phyloP scores from a whole-genome alignment of 495 filamentous ascomycete genomes.

The Penicillium soppii region DNA sequence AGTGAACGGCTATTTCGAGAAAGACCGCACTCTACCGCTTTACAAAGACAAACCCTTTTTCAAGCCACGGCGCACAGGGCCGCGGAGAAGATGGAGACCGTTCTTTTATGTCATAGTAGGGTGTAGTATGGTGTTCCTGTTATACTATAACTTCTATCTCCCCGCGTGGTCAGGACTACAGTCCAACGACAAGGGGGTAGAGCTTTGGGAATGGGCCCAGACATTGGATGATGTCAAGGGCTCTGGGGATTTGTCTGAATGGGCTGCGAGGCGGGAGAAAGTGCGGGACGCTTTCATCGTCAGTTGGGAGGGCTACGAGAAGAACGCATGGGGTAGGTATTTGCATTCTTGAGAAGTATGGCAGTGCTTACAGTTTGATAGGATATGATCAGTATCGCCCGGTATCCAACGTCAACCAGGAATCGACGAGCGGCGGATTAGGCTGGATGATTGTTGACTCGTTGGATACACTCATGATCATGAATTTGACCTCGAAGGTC shows the following conservation, averaged over 20 bases:
- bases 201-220: conserved; percentile 45
- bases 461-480: conserved; percentile 94
- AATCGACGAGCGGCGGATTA: conserved; percentile 74
- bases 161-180: conserved; percentile 9
- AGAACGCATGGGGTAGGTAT: conserved; percentile 87
- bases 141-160: conserved; percentile 38
- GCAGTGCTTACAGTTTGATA: conserved; percentile 32
- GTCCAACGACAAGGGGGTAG: conserved; percentile 28
- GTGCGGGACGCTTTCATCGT: conserved; percentile 88
- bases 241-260: conserved; percentile 45
- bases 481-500: conserved; percentile 91
- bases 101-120: conserved; percentile 22
- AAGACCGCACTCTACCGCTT: conserved; percentile 72
- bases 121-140: conserved; percentile 46
- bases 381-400: conserved; percentile 86
- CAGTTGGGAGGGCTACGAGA: conserved; percentile 91
- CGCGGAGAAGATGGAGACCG: conserved; percentile 29
- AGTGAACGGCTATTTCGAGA: conserved; percentile 52
- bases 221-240: conserved; percentile 27
- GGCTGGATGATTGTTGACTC: conserved; percentile 99
- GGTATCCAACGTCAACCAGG: conserved; percentile 68
- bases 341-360: neutral
- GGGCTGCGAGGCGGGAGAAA: conserved; percentile 72
- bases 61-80: conserved; percentile 42
- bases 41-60: conserved; percentile 98